A percentile compares a stretch with the other conserved stretches of the same genome.
phyloP scores from a whole-genome alignment of 768 basidiomycete genomes.

The Russula abietina region DNA sequence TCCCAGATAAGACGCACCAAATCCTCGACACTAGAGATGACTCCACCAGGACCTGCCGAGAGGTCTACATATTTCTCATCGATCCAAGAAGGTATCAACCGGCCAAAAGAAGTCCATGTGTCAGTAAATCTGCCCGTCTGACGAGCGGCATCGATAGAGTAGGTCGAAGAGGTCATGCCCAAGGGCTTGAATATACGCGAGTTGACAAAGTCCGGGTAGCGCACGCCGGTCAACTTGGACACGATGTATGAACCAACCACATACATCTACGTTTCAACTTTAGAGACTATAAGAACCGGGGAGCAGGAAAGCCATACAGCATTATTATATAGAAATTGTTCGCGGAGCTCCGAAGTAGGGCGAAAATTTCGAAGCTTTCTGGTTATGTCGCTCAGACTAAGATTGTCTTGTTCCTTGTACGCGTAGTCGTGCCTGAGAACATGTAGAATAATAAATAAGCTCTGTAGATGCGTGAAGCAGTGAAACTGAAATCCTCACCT shows the following conservation, averaged over 20 bases:
- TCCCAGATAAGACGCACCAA: constrained; percentile 33
- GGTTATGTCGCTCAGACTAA: constrained; percentile 6
- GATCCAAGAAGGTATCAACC: constrained; percentile 34
- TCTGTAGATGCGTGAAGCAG: background rate
- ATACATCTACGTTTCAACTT: constrained; percentile 34
- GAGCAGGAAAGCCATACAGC: constrained; percentile 26
- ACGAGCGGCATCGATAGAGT: constrained; percentile 33
- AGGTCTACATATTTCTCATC: constrained; percentile 26
- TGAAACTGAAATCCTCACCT: constrained; percentile 26
- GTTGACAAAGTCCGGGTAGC: constrained; percentile 38
- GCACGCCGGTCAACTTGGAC: constrained; percentile 29
- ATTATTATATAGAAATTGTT: constrained; percentile 39
- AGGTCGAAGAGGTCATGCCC: constrained; percentile 39
- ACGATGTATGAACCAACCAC: constrained; percentile 34
- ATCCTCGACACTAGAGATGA: constrained; percentile 40
- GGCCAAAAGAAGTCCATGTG: constrained; percentile 32
- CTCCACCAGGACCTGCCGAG: constrained; percentile 37
- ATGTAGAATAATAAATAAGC: background rate
- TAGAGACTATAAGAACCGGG: background rate
- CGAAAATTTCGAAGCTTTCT: constrained; percentile 30
- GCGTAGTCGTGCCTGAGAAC: constrained; percentile 14
- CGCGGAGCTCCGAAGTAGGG: constrained; percentile 35
- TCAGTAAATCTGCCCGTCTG: constrained; percentile 33
- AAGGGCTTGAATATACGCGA: constrained; percentile 39
- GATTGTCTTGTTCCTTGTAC: background rate